Base-by-base conservation (phyloP, 495 filamentous ascomycete genomes). In the Melanomma pulvis-pyrius region DNA sequence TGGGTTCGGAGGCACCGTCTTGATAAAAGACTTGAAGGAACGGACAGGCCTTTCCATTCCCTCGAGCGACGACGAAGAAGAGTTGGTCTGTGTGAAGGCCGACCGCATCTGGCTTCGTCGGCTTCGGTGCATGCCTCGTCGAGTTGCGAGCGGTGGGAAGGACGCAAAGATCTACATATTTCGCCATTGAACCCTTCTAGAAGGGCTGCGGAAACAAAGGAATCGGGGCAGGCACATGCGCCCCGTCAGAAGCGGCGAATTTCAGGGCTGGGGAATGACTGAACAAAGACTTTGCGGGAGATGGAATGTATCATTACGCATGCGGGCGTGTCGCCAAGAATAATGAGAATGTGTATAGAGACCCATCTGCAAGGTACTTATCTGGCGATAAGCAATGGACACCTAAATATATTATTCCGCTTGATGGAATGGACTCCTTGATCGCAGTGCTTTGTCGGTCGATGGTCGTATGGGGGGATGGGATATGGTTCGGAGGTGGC, bases 11-110 rank as follows among this genome's bases (percentile, higher is more conserved):
- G 69, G 69, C 1, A 59, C 61, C 3, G 56, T 53, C 60, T 61
- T 62, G 39, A 72, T 59, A 53, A 66, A 69, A 21, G 69, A 72
- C 52, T 69, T 72, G 57, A 72, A 72, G 3, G 70, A 72, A 11
- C 56, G 61, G 21, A 72, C 53, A 39, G 70, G 70, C 22, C 49
- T 56, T 52, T 72, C 70, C 66, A 72, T 69, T 51, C 70, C 70
- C 26, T 65, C 57, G n/a, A 72, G 66, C 28, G 62, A 69, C 13
- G 66, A 53, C 5, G 66, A 59, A 6, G 70, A 64, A 11, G 17
- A 15, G 51, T 55, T 72, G 41, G 24, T n/a, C 22, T 68, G 65
- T n/a, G 19, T 55, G 41, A 65, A 61, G 7, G 64, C 55, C 36
- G 60, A 61, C 41, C 52, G 69, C 52, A 65, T 41, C 2, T 55